Percentiles rank a stretch among this genome's conserved stretches.
phyloP scores from a whole-genome alignment of 768 basidiomycete genomes.

The Suillus brevipes region DNA sequence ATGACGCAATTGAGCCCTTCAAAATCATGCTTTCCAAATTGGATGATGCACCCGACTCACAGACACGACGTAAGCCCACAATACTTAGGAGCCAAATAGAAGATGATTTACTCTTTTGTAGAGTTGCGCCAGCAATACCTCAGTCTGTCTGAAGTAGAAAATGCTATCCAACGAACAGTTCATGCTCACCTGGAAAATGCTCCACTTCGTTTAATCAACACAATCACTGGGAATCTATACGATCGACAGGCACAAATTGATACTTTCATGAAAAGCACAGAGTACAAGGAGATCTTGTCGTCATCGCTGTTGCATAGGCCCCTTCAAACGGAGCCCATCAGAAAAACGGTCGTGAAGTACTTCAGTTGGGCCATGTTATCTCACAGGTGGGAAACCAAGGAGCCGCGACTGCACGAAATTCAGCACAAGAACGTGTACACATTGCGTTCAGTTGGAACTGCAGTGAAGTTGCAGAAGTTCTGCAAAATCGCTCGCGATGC shows the following conservation, averaged over 20 bases:
- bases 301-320: background rate
- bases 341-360: background rate
- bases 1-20: background rate
- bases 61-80: background rate
- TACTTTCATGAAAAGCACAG: background rate
- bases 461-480: background rate
- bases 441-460: background rate
- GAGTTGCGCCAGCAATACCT: background rate
- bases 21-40: background rate
- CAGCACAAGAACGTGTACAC: background rate
- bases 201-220: background rate
- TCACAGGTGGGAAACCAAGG: background rate
- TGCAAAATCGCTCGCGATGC: background rate
- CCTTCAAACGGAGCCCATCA: background rate
- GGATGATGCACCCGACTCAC: background rate
- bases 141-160: background rate
- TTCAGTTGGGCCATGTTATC: background rate
- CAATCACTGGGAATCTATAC: background rate
- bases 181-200: background rate
- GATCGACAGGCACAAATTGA: background rate
- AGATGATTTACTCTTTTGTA: background rate
- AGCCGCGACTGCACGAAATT: background rate
- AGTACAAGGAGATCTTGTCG: background rate
- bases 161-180: background rate
- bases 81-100: background rate